Conservation (phyloP, 2,329 filamentous ascomycete genomes). For the Eutypa lata region DNA sequence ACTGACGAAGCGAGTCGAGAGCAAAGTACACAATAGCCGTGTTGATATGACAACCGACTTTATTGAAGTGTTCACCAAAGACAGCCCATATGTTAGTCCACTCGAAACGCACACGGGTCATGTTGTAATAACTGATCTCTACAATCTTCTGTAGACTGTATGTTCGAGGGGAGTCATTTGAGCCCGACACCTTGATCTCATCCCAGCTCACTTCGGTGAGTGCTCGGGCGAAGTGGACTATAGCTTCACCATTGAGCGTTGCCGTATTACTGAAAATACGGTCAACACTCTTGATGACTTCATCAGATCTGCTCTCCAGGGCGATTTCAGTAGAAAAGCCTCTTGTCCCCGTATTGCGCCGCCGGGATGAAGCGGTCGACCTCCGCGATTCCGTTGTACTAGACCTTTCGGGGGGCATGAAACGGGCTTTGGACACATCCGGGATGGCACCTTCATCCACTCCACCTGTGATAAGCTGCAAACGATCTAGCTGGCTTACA, state of each 20-base stretch:
- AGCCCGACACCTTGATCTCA: constrained; percentile 95
- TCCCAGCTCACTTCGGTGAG: constrained; percentile 98
- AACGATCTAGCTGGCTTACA: constrained; percentile 90
- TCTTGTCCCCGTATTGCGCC: constrained; percentile 57
- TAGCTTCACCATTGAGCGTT: constrained; percentile 87
- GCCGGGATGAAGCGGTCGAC: constrained; percentile 59
- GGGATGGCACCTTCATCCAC: constrained; percentile 91
- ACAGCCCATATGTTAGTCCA: constrained; percentile 98
- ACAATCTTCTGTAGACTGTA: constrained; percentile 98
- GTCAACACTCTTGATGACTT: constrained; percentile 89
- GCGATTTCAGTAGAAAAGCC: constrained; percentile 77
- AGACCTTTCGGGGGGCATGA: constrained; percentile 58
- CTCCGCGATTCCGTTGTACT: constrained; percentile 58
- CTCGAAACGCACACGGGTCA: constrained; percentile 96
- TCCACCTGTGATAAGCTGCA: constrained; percentile 91
- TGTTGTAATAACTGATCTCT: constrained; percentile 99
- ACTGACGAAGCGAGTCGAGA: constrained; percentile 86
- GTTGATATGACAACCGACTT: constrained; percentile 94
- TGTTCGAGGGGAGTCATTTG: constrained; percentile 91
- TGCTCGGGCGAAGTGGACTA: constrained; percentile 90
- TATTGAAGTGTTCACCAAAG: constrained; percentile 97
- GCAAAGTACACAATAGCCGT: constrained; percentile 97
- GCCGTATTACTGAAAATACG: constrained; percentile 96
- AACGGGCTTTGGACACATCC: constrained; percentile 82
- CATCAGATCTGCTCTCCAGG: constrained; percentile 85